phyloP scores from a whole-genome alignment of 2,329 filamentous ascomycete genomes.

The Orbilia blumenaviensis region DNA sequence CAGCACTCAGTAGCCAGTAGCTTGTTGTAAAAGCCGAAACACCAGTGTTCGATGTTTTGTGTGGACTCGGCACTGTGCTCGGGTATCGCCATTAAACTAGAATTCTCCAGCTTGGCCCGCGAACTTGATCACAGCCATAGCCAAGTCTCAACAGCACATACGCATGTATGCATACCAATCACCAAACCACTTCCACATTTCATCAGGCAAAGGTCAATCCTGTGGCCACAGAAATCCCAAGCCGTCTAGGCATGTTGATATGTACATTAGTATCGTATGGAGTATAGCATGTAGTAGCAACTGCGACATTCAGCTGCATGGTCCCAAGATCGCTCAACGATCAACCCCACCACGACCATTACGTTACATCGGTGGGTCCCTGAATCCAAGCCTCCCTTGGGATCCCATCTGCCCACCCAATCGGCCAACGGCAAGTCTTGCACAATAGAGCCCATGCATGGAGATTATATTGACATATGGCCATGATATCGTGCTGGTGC shows the following conservation, averaged over 20 bases:
- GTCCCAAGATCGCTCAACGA: slow-evolving; percentile 26
- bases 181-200: not conserved
- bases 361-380: slow-evolving; percentile 37
- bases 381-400: slow-evolving; percentile 29
- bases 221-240: not conserved
- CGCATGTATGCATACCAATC: not conserved
- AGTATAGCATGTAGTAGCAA: no score
- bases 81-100: no score
- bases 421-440: slow-evolving; percentile 10
- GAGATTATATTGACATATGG: no score
- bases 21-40: no score
- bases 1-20: no score
- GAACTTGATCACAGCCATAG: not conserved
- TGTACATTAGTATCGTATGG: no score
- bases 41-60: no score
- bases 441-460: no score
- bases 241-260: not conserved
- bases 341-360: slow-evolving; percentile 27
- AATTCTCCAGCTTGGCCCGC: no score
- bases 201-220: not conserved
- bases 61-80: no score
- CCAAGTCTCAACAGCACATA: not conserved
- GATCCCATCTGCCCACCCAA: slow-evolving; percentile 8
- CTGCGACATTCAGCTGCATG: not conserved
- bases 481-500: not conserved